Conservation (phyloP, 2,329 filamentous ascomycete species). For the Dactylellina parvicollis region DNA sequence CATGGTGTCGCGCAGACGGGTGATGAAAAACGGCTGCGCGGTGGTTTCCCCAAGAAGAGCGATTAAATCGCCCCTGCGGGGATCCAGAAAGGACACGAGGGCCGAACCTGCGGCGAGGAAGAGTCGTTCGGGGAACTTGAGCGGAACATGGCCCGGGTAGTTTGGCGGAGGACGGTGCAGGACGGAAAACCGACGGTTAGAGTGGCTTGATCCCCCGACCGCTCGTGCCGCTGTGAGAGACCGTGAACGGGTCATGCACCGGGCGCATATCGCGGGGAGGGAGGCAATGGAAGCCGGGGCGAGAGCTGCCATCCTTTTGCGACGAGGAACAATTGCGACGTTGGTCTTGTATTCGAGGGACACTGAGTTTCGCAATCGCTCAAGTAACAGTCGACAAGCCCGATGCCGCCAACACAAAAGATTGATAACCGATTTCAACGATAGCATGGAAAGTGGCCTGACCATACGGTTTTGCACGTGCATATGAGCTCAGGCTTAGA, state of each 20-base stretch:
- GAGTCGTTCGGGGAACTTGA: constrained; percentile 79
- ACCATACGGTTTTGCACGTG: neutral
- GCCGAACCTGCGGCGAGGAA: constrained; percentile 75
- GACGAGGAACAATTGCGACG: neutral
- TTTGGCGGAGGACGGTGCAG: constrained; percentile 85
- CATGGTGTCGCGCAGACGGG: constrained; percentile 91
- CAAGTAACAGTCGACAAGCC: neutral
- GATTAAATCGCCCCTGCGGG: constrained; percentile 88
- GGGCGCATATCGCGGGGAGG: constrained; percentile 17
- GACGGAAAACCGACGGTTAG: constrained; percentile 74
- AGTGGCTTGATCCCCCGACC: neutral
- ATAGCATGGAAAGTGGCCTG: constrained; percentile 8
- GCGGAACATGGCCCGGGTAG: constrained; percentile 90
- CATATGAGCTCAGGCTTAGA: too few relatives aligned
- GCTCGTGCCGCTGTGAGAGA: neutral
- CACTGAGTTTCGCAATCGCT: too few relatives aligned
- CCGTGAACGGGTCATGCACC: constrained; percentile 18
- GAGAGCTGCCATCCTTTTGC: constrained; percentile 20
- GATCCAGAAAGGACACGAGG: constrained; percentile 74
- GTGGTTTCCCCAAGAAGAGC: constrained; percentile 94
- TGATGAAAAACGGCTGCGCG: constrained; percentile 92
- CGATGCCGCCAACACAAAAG: neutral
- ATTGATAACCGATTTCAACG: too few relatives aligned
- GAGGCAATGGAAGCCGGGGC: constrained; percentile 7
- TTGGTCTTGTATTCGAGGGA: too few relatives aligned